Base-by-base conservation (phyloP, 345 rosid genomes). In the Arabis alpina region DNA sequence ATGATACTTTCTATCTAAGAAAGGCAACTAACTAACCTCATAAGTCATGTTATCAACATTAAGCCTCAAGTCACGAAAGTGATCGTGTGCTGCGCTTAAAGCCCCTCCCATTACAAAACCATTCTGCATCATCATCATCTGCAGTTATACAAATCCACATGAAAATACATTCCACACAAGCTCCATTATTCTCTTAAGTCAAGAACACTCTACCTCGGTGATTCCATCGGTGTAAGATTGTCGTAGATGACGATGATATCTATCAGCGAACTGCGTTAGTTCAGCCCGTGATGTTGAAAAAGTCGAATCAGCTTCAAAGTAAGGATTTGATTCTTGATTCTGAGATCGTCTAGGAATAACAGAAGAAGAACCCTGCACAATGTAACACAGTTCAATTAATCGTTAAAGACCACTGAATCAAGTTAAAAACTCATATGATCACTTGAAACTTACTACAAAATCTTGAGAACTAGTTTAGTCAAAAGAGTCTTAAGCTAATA, bases 211-310 rank as follows among this genome's bases (percentile, higher is more conserved):
- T 36, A 94, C 99, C 96, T 91, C 96, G 57, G 93, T 87, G 57
- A 89, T 77, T 56, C 87, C 99, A 74, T 91, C 90, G 7, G 90
- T 88, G 16, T 95, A 87, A 72, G 95, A 90, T 71, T 83, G 89
- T 54, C 85, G 86, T 60, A 79, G 74, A 48, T 88, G 97, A 16
- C 85, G 93, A 80, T 85, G 81, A 58, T 82, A 85, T 57, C 94
- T 79, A 54, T 81, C 76, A 61, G 83, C 82, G 49, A 83, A 80
- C 34, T 77, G 51, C 28, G 86, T 85, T 4, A 68, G 77, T 54
- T 79, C 87, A 19, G 82, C 75, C 19, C 72, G 85, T 1, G 80
- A 43, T 2, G 83, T 61, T 4, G 79, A 76, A 49, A 79, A 43
- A 2, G 83, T 61, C 5, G 79, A 76, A 49, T 86, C 86, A 13